phyloP scores from a whole-genome alignment of 441 rosid genomes.

The Isatis lusitanica region DNA sequence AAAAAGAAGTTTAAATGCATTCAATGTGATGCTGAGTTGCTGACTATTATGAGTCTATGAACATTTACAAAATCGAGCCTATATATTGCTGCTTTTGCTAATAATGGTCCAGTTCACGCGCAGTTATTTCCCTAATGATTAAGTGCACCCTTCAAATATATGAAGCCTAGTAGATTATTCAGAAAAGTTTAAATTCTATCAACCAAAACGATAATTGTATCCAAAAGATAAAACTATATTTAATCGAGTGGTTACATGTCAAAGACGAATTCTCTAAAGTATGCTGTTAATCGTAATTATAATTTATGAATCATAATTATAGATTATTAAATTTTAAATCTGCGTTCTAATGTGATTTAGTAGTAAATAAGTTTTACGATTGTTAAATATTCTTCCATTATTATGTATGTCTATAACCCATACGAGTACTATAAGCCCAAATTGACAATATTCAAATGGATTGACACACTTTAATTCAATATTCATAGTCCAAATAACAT shows the following conservation, averaged over 20 bases:
- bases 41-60: constrained; percentile 4
- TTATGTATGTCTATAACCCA: background rate
- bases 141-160: background rate
- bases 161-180: background rate
- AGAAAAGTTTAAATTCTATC: no score
- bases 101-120: background rate
- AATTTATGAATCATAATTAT: no score
- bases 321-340: no score
- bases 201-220: no score
- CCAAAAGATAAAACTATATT: background rate
- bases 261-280: no score
- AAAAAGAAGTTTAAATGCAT: background rate
- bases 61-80: background rate
- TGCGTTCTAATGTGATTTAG: no score
- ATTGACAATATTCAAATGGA: background rate
- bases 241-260: background rate
- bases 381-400: background rate
- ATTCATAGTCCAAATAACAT: background rate
- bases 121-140: background rate
- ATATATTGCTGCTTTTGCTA: background rate
- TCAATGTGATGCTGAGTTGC: background rate
- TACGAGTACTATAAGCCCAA: background rate
- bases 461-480: background rate
- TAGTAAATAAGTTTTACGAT: no score
- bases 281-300: no score